phyloP scores from a whole-genome alignment of 2,329 filamentous ascomycete species.

The Ascochyta lentis region DNA sequence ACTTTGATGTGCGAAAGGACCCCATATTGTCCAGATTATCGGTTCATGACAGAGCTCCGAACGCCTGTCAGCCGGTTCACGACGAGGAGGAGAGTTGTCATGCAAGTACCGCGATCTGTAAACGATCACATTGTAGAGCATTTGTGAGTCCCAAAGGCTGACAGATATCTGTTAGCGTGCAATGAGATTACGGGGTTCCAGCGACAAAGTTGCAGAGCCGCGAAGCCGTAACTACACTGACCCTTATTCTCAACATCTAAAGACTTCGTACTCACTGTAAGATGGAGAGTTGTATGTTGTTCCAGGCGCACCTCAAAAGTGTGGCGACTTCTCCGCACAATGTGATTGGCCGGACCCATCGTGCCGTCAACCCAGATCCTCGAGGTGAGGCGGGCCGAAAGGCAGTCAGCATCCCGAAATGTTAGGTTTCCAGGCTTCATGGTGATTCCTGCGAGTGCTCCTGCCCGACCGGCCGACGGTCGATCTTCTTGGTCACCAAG shows the following conservation, averaged over 20 bases:
- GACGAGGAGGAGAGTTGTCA: not conserved
- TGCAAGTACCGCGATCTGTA: not conserved
- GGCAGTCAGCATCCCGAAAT: not conserved
- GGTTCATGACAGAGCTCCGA: not conserved
- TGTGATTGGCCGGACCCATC: conserved; percentile 16
- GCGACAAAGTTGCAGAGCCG: not conserved
- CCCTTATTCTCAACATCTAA: conserved; percentile 1
- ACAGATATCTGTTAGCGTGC: not conserved
- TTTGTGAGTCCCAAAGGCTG: not conserved
- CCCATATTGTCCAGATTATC: not conserved
- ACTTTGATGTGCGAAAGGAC: conserved; percentile 8
- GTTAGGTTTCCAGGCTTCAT: not conserved
- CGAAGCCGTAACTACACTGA: not conserved
- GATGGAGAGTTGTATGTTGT: not conserved
- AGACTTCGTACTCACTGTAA: not conserved
- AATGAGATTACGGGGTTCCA: not conserved
- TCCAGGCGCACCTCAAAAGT: conserved; percentile 10
- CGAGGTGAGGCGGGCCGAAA: conserved; percentile 12
- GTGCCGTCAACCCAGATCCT: not conserved
- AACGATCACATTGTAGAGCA: not conserved
- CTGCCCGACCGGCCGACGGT: not conserved
- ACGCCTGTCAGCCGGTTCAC: conserved; percentile 1
- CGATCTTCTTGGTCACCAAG: not conserved
- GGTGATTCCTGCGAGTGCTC: not conserved
- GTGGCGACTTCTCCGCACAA: conserved; percentile 24